Base-by-base conservation (phyloP, 257 asterid genomes). In the Primulina huaijiensis region DNA sequence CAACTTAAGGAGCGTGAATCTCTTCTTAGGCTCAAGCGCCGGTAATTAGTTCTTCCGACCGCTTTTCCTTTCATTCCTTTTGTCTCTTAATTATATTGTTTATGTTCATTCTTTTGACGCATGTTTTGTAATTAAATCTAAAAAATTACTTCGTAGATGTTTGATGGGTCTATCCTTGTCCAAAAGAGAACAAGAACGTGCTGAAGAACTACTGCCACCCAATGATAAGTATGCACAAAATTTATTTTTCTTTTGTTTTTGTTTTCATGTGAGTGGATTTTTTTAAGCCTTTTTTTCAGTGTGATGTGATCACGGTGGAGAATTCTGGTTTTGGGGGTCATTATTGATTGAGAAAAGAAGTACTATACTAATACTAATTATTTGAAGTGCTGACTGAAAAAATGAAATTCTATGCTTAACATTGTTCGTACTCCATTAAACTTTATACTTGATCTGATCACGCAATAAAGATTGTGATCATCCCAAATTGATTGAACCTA, bases 111-210 rank as follows among this genome's bases (percentile, higher is more conserved):
- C 74, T 50, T 4, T 16, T 35, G 55, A 55, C 38, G 52, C 56
- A 19, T 58, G 34, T 62, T 67, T 52, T 30, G 50, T 67, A 37
- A 46, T 40, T 43, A 59, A 16, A 17, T 60, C 29, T n/a, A 4
- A 8, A 67, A n/a, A 20, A 52, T 71, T 34, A 11, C 62, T 56
- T 90, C n/a, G n/a, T n/a, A n/a, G n/a, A n/a, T n/a, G 97, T 96
- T 80, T 90, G 84, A 85, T 90, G 95, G 87, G 75, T 72, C 75
- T 87, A 75, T 76, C 80, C 17, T 78, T 87, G 74, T 72, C 88
- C 52, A n/a, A 40, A 20, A 55, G 31, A 35, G 97, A 89, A 73
- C 78, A 46, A 52, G 74, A 75, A 65, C 77, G 67, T 76, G 58
- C 83, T 37, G 79, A 85, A 17, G 75, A 80, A 65, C 60, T 83